Evolutionary conservation across 2,329 filamentous ascomycete genomes (phyloP).

Genomic region (Fusarium miscanthi): DNA sequence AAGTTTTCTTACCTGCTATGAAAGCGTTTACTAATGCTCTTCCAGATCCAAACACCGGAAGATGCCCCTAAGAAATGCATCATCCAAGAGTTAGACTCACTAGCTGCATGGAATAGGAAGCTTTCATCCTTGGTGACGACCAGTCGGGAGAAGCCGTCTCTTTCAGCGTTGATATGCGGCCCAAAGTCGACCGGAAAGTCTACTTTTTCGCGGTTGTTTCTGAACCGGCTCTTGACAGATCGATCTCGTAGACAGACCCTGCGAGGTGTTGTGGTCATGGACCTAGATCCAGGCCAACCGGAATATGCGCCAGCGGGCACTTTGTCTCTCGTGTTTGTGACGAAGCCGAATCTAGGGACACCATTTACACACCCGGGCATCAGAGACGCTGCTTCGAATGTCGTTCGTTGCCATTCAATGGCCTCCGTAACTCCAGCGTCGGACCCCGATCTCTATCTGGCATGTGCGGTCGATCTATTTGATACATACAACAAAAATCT

Average conservation of each 20-base stretch:
- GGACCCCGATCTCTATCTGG: conserved; percentile 73
- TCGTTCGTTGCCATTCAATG: conserved; percentile 73
- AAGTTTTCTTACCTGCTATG: conserved; percentile 31
- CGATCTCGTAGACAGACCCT: conserved; percentile 7
- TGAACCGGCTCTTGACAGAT: conserved; percentile 72
- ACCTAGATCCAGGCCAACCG: conserved; percentile 81
- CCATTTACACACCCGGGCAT: conserved; percentile 71
- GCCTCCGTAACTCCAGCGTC: conserved; percentile 73
- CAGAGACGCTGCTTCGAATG: conserved; percentile 47
- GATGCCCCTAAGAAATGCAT: conserved; percentile 62
- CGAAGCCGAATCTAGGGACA: conserved; percentile 70
- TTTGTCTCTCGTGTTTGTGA: conserved; percentile 73
- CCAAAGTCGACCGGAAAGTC: conserved; percentile 81
- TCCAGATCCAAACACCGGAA: conserved; percentile 64
- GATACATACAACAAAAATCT: conserved; percentile 63
- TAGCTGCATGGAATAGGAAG: conserved; percentile 70
- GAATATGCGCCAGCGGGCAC: conserved; percentile 78
- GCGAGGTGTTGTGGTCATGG: conserved; percentile 67
- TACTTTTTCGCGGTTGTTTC: conserved; percentile 74
- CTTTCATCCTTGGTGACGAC: conserved; percentile 57
- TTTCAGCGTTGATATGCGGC: conserved; percentile 71
- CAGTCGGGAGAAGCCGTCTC: conserved; percentile 49
- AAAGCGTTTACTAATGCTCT: conserved; percentile 26
- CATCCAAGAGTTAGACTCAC: conserved; percentile 66
- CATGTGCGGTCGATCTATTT: conserved; percentile 72